Evolutionary conservation across 768 basidiomycete species (phyloP), one percentile per base, ranked within the genome.

Genomic region (Panellus pusillus): DNA sequence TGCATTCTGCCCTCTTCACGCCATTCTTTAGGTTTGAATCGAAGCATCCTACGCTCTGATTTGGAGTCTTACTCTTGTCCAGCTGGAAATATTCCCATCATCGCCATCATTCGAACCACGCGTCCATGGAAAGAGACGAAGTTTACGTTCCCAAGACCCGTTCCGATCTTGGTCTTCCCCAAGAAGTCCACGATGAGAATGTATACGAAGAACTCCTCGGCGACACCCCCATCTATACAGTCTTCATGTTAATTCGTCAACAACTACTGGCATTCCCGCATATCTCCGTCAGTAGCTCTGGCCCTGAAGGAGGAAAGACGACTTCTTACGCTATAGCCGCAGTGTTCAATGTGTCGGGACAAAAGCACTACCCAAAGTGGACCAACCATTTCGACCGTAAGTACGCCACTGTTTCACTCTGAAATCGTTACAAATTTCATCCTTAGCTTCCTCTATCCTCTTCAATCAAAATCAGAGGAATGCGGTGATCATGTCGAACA

Each of bases 311-410:
- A 43, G 24, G 45, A 24, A 36, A 7, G n/a, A 28, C 41, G 27
- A 12, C 27, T 24, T 27, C 54, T 53, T 12, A 55, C 42, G 6
- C 35, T 64, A 68, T 47, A 54, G 57, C 49, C 65, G 8, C 70
- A 82, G 79, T 83, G 17, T 80, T 74, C 67, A 83, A 86, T 61
- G 82, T 84, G 9, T 84, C 83, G 19, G 82, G 82, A 3, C 83
- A 82, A 61, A 80, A 80, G 61, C 65, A 61, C 19, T 83, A 84
- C 61, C 81, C 82, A 1, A 77, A 79, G 58, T 78, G 79, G 75
- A 83, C 83, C n/a, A 85, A 84, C 58, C 84, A 86, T 60, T 85
- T 84, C 60, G 70, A 82, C 65, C 82, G 82, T 83, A 52, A 67
- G 80, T 71, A 15, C 12, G 43, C 37, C 50, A 20, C n/a, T 20